A percentile compares a stretch with the other conserved stretches of the same genome.
These are phyloP conservation scores for Heritiera littoralis DNA, from an alignment of 345 rosid species.

Conservation along the genomic window DNA sequence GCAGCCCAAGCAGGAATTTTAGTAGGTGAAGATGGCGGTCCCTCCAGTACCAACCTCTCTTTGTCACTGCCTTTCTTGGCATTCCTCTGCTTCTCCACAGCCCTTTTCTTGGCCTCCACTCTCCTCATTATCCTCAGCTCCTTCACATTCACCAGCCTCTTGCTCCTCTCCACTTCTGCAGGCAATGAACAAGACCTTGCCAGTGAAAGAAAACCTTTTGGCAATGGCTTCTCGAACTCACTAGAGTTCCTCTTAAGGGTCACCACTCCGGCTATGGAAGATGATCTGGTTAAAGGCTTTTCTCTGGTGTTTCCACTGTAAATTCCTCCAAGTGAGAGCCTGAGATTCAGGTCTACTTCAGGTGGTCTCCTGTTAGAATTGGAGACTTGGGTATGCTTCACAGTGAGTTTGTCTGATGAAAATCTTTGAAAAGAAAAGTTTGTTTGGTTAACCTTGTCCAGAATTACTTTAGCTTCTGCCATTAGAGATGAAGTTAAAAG, in stretches of 20 bases:
- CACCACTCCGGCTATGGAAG: slow-evolving; percentile 16
- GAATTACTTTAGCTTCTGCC: slow-evolving; percentile 4
- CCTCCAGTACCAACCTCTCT: background rate
- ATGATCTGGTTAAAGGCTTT: slow-evolving; percentile 10
- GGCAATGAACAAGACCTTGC: slow-evolving; percentile 33
- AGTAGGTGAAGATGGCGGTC: slow-evolving; percentile 1
- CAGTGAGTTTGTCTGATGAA: background rate
- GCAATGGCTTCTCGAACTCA: background rate
- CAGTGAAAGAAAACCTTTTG: slow-evolving; percentile 16
- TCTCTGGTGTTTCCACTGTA: background rate
- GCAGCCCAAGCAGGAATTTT: slow-evolving; percentile 16
- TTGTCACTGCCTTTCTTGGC: background rate
- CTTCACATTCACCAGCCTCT: slow-evolving; percentile 1
- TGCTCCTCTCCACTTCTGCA: slow-evolving; percentile 12
- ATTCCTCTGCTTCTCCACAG: slow-evolving; percentile 17
- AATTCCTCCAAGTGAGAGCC: slow-evolving; percentile 20
- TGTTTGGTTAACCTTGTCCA: background rate
- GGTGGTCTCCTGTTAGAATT: background rate
- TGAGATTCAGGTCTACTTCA: slow-evolving; percentile 1
- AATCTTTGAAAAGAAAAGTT: background rate
- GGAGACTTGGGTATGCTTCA: background rate
- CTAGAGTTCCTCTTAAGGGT: background rate
- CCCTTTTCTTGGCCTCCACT: slow-evolving; percentile 14
- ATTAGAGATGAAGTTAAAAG: background rate
- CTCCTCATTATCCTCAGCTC: slow-evolving; percentile 20